Evolutionary conservation across 257 asterid species (phyloP), one percentile per base, ranked within the genome.

Genomic region (Cynanchum wilfordii): DNA sequence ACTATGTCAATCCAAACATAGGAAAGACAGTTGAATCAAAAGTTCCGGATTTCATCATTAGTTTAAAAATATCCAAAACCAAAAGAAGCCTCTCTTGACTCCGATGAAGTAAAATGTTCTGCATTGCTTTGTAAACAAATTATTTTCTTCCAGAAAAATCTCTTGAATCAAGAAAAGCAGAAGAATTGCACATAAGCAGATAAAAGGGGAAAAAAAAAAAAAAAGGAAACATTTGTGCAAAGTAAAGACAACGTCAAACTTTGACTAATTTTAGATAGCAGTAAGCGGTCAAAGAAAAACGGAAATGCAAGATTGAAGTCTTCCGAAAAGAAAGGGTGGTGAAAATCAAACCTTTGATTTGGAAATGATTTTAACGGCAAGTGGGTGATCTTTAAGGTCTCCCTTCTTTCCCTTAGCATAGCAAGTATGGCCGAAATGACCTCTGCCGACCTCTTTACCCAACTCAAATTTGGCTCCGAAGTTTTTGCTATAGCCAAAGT

Each of bases 391-490:
- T 81, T 84, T 89, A 78, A 93, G 89, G 45, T 93, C 96, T 55
- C 95, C 96, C 75, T 89, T 91, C 78, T 85, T 83, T 3, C 90
- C 97, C 78, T 69, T 88, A 0, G 96, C 98, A 33, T 68, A 86
- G 77, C 98, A 93, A 69, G 98, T 93, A 76, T 93, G 98, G 45
- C 98, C 98, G 77, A 93, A 93, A 91, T 93, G 98, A 76, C 98
- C 98, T 65, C 92, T 78, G 45, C 98, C 98, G 36, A 89, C 95
- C 85, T 90, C 98, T 78, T 90, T 93, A 83, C 98, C 98, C 72
- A 93, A 76, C 81, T 93, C 98, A 76, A 82, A 93, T 84, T 90
- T 93, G 1, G 96, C 97, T 29, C 96, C 98, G 45, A 93, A 91
- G 76, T 88, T 89, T 81, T 82, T 89, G 50, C 86, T 86, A 69